Evolutionary conservation across 441 rosid species (phyloP), one percentile per base, ranked within the genome.

Genomic region (Adansonia madagascariensis): DNA sequence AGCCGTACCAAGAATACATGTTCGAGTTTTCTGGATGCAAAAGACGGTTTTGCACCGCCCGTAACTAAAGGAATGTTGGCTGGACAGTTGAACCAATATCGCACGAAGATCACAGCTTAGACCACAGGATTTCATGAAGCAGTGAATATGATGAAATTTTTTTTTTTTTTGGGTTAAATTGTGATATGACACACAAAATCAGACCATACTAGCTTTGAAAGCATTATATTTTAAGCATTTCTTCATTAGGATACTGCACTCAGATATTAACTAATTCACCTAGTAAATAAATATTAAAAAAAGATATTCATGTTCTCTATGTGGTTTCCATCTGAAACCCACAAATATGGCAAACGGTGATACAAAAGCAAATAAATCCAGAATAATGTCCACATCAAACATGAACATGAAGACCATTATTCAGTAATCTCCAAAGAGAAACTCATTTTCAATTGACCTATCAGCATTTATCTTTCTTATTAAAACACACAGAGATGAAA

Each of bases 1-100:
- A 70, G 14, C 44, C 46, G 41, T 52, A 50, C 61, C 74, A 70
- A 71, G 74, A 71, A 71, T 71, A 71, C 39, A 35, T 35, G 39
- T 52, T 71, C n/a, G 31, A 52, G 4, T 71, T 71, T 71, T 55
- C 20, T 8, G 46, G 6, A 5, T 15, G 59, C 57, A 67, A 35
- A 35, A 35, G 39, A 35, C 39, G 39, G 39, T 35, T 35, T 35
- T 31, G 18, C 67, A 31, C 41, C 44, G 35, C 4, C 67, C 35
- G 67, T 35, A 62, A 67, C 11, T 46, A 9, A 20, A 20, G 39
- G 56, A 46, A 67, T 46, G 56, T 66, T 66, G 50, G 27, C 18
- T 11, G 55, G 2, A 14, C 35, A 46, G n/a, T 20, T 46, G 53
- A 46, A 68, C 73, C 35, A 68, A 46, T 3, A 27, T 14, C 59